These are phyloP conservation scores for Meyerozyma carpophila DNA, from an alignment of 1,139 yeast species.

Conservation along the genomic window DNA sequence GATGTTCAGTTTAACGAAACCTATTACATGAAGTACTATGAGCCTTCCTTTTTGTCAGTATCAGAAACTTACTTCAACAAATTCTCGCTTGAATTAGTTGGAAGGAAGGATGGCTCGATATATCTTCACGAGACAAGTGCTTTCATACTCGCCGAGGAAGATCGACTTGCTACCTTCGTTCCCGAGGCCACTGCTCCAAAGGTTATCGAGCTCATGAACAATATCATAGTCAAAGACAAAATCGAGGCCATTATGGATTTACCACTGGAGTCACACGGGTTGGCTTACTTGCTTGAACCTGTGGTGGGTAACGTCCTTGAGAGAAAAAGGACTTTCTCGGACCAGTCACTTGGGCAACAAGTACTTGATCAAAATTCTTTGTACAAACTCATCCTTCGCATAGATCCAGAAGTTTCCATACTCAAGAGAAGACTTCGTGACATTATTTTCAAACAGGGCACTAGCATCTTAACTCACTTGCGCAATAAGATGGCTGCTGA, in stretches of 20 bases:
- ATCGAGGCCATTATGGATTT: conserved; percentile 43
- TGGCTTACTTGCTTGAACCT: conserved; percentile 49
- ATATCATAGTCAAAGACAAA: conserved; percentile 56
- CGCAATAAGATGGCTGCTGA: not conserved
- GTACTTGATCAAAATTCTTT: conserved; percentile 35
- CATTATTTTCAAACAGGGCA: conserved; percentile 40
- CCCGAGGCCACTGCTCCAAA: conserved; percentile 53
- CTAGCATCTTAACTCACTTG: conserved; percentile 10
- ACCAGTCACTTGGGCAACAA: conserved; percentile 4
- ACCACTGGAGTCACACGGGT: conserved; percentile 48
- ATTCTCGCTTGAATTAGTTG: conserved; percentile 40
- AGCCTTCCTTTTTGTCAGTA: conserved; percentile 52
- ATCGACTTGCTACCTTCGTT: conserved; percentile 48
- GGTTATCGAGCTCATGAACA: conserved; percentile 51
- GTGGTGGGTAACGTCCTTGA: conserved; percentile 17
- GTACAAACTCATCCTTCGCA: conserved; percentile 48
- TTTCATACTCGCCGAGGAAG: conserved; percentile 55
- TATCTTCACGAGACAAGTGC: conserved; percentile 51
- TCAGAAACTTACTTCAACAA: conserved; percentile 53
- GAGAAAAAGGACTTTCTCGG: conserved; percentile 6
- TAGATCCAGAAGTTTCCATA: conserved; percentile 48
- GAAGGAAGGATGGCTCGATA: conserved; percentile 41
- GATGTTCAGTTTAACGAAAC: conserved; percentile 40
- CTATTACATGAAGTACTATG: conserved; percentile 62
- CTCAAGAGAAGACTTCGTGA: conserved; percentile 46